Evolutionary conservation across 2,329 filamentous ascomycete genomes (phyloP).

Genomic region (Hypoxylon sp.): DNA sequence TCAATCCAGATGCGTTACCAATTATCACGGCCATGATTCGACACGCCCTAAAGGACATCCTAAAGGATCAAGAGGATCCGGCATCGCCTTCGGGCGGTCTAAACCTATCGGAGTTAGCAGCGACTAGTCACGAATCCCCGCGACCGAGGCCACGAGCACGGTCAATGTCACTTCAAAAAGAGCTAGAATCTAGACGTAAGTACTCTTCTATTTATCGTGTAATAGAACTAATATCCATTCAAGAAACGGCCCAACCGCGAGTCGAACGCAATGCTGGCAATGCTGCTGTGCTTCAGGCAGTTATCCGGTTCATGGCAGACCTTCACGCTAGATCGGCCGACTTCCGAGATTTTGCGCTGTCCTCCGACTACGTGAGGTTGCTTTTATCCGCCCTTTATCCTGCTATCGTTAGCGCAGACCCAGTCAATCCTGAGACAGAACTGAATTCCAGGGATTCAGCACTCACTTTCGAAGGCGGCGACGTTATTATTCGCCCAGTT

Average conservation of each 20-base stretch:
- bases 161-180: slow-evolving; percentile 77
- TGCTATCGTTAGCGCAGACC: slow-evolving; percentile 87
- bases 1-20: slow-evolving; percentile 82
- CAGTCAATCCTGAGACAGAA: slow-evolving; percentile 86
- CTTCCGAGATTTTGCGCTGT: slow-evolving; percentile 86
- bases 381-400: slow-evolving; percentile 87
- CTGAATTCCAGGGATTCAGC: slow-evolving; percentile 85
- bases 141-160: slow-evolving; percentile 63
- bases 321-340: slow-evolving; percentile 81
- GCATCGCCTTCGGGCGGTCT: slow-evolving; percentile 64
- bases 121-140: slow-evolving; percentile 49
- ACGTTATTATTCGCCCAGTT: slow-evolving; percentile 85
- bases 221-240: slow-evolving; percentile 38
- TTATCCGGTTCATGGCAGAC: slow-evolving; percentile 84
- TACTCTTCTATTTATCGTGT: slow-evolving; percentile 41
- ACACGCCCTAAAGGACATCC: slow-evolving; percentile 80
- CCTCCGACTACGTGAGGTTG: slow-evolving; percentile 85
- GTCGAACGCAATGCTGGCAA: slow-evolving; percentile 69
- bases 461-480: slow-evolving; percentile 87
- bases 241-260: slow-evolving; percentile 60
- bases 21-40: slow-evolving; percentile 91
- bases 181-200: slow-evolving; percentile 69
- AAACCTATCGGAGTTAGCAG: slow-evolving; percentile 39
- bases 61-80: slow-evolving; percentile 73
- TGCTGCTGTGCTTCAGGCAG: slow-evolving; percentile 77